A percentile compares a stretch with the other conserved stretches of the same genome.
Conservation (phyloP, 352 stramenopile species). For the Phytophthora sp. region DNA sequence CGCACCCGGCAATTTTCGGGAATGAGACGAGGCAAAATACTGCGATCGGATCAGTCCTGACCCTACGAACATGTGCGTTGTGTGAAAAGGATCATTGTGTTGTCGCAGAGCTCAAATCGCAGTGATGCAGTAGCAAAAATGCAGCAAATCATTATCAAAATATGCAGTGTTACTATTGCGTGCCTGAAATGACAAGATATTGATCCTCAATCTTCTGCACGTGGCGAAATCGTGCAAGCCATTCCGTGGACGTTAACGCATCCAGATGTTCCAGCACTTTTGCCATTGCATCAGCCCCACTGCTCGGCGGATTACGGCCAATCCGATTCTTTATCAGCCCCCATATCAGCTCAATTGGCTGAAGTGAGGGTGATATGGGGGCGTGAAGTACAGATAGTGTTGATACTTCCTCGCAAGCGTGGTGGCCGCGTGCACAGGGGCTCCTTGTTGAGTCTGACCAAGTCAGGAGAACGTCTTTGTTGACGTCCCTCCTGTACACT, state of each 20-base stretch:
- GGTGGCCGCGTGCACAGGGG: not conserved
- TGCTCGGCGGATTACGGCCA: not conserved
- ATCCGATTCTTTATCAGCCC: not conserved
- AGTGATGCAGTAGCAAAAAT: not conserved
- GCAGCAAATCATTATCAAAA: not conserved
- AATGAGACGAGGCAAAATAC: not conserved
- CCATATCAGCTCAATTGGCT: conserved; percentile 19
- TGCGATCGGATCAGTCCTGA: not conserved
- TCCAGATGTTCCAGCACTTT: not conserved
- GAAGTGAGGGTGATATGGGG: conserved; percentile 5
- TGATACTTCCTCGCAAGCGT: not conserved
- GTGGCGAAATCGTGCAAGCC: not conserved
- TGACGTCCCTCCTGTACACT: not conserved
- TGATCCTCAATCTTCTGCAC: conserved; percentile 3
- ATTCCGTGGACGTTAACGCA: not conserved
- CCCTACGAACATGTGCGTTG: not conserved
- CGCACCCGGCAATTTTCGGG: not conserved
- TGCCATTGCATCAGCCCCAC: not conserved
- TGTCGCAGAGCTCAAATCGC: not conserved
- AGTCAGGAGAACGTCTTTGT: not conserved
- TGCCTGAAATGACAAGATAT: not conserved
- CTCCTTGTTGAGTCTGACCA: not conserved
- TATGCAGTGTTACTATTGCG: not conserved
- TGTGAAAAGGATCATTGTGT: not conserved
- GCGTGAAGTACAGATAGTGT: conserved; percentile 5